phyloP scores from a whole-genome alignment of 2,329 filamentous ascomycete species.

The Plectosphaerella sp. region DNA sequence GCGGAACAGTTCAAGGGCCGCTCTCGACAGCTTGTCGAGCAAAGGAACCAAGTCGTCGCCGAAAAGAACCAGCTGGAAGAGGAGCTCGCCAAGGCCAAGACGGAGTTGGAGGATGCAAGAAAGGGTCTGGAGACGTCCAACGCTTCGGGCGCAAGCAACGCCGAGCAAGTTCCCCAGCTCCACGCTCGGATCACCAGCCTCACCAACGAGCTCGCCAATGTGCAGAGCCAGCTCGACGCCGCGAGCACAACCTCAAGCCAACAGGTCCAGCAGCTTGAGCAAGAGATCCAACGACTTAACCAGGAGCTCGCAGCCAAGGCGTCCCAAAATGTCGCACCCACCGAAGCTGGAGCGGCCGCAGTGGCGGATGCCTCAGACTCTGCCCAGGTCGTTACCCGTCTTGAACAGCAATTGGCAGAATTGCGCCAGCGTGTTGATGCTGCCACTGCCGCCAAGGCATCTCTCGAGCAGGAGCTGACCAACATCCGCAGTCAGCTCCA shows the following conservation, averaged over 20 bases:
- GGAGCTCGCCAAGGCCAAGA: slow-evolving; percentile 40
- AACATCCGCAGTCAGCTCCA: slow-evolving; percentile 55
- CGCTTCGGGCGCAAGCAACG: not conserved
- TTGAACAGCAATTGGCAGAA: slow-evolving; percentile 45
- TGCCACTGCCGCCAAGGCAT: slow-evolving; percentile 63
- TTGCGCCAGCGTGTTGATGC: slow-evolving; percentile 59
- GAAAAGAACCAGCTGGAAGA: slow-evolving; percentile 49
- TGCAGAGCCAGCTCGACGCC: slow-evolving; percentile 29
- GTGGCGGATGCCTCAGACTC: slow-evolving; percentile 30
- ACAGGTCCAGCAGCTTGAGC: slow-evolving; percentile 38
- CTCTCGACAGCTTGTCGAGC: slow-evolving; percentile 47
- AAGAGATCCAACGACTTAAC: slow-evolving; percentile 32
- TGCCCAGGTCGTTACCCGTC: slow-evolving; percentile 39
- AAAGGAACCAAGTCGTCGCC: slow-evolving; percentile 46
- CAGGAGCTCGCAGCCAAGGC: slow-evolving; percentile 20
- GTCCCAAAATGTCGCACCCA: slow-evolving; percentile 28
- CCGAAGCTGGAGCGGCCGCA: slow-evolving; percentile 25
- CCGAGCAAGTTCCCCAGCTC: slow-evolving; percentile 22
- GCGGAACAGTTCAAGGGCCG: slow-evolving; percentile 61
- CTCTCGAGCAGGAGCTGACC: slow-evolving; percentile 60
- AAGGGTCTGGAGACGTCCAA: slow-evolving; percentile 6
- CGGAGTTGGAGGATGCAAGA: slow-evolving; percentile 51
- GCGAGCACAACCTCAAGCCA: slow-evolving; percentile 32
- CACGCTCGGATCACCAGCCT: slow-evolving; percentile 44
- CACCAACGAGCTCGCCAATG: slow-evolving; percentile 51